Percentiles rank a stretch among this genome's conserved stretches.
Evolutionary conservation across 2,329 filamentous ascomycete species (phyloP).

Genomic region (Stemphylium beticola): DNA sequence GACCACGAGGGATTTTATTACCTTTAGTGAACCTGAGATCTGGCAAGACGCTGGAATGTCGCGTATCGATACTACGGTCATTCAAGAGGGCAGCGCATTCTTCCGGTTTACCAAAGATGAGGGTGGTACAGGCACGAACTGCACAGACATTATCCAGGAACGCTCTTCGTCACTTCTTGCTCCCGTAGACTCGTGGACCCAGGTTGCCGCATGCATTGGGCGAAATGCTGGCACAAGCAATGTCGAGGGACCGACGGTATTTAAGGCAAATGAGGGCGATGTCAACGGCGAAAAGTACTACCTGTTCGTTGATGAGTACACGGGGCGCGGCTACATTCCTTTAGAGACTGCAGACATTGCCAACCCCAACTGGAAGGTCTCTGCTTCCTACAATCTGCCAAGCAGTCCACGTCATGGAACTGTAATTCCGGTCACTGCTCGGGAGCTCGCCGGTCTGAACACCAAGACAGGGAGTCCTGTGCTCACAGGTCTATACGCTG

Average conservation of each 20-base stretch:
- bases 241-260: constrained; percentile 61
- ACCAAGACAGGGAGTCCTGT: constrained; percentile 25
- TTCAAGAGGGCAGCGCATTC: constrained; percentile 52
- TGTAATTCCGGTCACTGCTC: constrained; percentile 59
- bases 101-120: constrained; percentile 65
- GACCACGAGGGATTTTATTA: constrained; percentile 59
- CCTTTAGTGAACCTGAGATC: constrained; percentile 55
- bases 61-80: constrained; percentile 61
- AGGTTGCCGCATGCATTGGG: constrained; percentile 58
- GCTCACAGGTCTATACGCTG: constrained; percentile 33
- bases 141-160: constrained; percentile 62
- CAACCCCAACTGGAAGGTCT: constrained; percentile 58
- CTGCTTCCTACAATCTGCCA: constrained; percentile 55
- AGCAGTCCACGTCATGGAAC: constrained; percentile 61
- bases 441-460: constrained; percentile 45
- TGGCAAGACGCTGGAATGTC: constrained; percentile 61
- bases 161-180: constrained; percentile 53
- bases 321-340: constrained; percentile 59
- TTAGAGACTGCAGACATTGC: constrained; percentile 59
- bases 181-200: constrained; percentile 53
- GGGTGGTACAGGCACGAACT: constrained; percentile 57
- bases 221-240: constrained; percentile 55
- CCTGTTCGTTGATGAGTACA: constrained; percentile 63
- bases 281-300: constrained; percentile 61
- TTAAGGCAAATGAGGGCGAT: constrained; percentile 59